phyloP scores from a whole-genome alignment of 331 rosid genomes.

The Ulmus americana region DNA sequence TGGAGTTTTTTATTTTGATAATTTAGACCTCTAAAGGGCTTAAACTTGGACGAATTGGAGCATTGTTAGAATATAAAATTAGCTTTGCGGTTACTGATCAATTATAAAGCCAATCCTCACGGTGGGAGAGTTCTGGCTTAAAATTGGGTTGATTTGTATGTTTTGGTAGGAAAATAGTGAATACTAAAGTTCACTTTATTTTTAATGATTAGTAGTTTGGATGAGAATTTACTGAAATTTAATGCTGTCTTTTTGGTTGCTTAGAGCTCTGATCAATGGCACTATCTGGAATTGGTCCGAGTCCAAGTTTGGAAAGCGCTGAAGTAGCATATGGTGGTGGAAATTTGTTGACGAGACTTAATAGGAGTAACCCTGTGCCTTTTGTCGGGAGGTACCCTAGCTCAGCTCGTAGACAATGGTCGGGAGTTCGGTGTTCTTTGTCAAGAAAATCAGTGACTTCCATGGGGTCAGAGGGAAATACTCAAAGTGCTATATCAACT shows the following conservation, averaged over 20 bases:
- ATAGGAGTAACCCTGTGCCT: conserved; percentile 35
- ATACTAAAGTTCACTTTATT: not conserved
- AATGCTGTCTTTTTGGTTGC: not conserved
- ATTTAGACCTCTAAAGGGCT: no score
- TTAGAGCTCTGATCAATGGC: conserved; percentile 54
- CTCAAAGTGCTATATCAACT: conserved; percentile 22
- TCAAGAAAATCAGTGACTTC: conserved; percentile 39
- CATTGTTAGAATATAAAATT: no score
- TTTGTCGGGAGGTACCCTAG: conserved; percentile 31
- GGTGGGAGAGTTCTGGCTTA: not conserved
- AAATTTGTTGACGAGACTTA: conserved; percentile 53
- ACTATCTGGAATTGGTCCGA: conserved; percentile 41
- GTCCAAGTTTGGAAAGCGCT: conserved; percentile 39
- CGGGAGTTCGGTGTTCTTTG: conserved; percentile 44
- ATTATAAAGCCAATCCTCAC: not conserved
- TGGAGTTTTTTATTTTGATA: no score
- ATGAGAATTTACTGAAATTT: conserved; percentile 20
- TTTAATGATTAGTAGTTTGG: conserved; percentile 1
- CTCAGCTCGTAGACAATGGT: conserved; percentile 25
- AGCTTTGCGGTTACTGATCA: not conserved
- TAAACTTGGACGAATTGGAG: no score
- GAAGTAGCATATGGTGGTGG: conserved; percentile 37
- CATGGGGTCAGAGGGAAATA: conserved; percentile 38
- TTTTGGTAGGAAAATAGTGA: not conserved
- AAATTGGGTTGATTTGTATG: not conserved